Evolutionary conservation across 192 early-diverging fungal genomes (phyloP).

Genomic region (Coemansia sp.): DNA sequence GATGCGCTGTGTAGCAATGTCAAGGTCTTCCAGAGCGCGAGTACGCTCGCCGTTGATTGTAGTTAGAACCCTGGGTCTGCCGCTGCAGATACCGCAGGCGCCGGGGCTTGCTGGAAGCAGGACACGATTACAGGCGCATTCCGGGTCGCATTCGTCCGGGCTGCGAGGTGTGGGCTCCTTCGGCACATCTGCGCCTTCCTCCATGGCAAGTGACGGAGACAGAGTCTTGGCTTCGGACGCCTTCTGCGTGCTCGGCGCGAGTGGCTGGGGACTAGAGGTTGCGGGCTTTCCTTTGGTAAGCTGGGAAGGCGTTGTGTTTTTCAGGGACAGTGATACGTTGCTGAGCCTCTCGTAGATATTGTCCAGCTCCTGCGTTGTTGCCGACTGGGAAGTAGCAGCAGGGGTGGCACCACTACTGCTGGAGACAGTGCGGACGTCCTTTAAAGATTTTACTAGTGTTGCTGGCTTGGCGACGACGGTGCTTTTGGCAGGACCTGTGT

Average conservation of each 20-base stretch:
- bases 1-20: slow-evolving; percentile 55
- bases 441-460: not conserved
- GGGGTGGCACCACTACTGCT: not conserved
- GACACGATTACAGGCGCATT: slow-evolving; percentile 41
- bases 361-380: slow-evolving; percentile 40
- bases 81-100: slow-evolving; percentile 40
- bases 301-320: slow-evolving; percentile 30
- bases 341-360: slow-evolving; percentile 41
- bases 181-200: not conserved
- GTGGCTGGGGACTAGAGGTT: not conserved
- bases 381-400: slow-evolving; percentile 8
- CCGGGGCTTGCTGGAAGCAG: slow-evolving; percentile 46
- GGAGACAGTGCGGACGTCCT: not conserved
- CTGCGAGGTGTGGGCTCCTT: slow-evolving; percentile 9
- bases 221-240: slow-evolving; percentile 24
- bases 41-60: slow-evolving; percentile 49
- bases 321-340: slow-evolving; percentile 41
- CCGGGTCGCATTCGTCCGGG: slow-evolving; percentile 26
- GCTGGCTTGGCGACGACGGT: not conserved
- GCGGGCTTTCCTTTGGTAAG: slow-evolving; percentile 11
- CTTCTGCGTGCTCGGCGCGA: not conserved
- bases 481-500: slow-evolving; percentile 6
- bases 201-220: slow-evolving; percentile 10
- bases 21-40: slow-evolving; percentile 55
- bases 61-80: slow-evolving; percentile 32